Base-by-base conservation (phyloP, 495 filamentous ascomycete genomes). In the Daldinia caldariorum region DNA sequence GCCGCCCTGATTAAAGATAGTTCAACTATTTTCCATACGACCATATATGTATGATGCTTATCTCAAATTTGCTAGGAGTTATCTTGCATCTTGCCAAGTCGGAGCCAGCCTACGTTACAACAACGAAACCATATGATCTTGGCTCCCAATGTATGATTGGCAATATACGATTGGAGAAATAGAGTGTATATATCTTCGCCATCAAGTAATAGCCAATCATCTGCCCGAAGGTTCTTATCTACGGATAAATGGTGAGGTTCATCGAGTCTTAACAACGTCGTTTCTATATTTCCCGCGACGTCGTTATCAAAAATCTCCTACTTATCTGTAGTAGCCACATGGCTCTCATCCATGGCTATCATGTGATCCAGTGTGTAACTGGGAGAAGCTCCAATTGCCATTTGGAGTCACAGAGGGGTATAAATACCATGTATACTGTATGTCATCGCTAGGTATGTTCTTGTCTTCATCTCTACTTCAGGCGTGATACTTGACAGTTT, bases 21-120 rank as follows among this genome's bases (percentile, higher is more conserved):
- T n/a, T n/a, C n/a, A n/a, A n/a, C n/a, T n/a, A n/a, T n/a, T n/a
- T n/a, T n/a, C n/a, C n/a, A n/a, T n/a, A n/a, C n/a, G n/a, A n/a
- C n/a, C n/a, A n/a, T n/a, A n/a, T n/a, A n/a, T n/a, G n/a, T n/a
- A n/a, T 47, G 3, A 22, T 22, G 16, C 43, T 22, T 47, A 47
- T 47, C 18, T 6, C 9, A 22, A 47, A 10, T 3, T 10, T 22
- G 16, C 22, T 29, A 53, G 22, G 13, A 29, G 53, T 56, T 56
- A 56, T 56, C 53, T 56, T 0, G n/a, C 56, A 22, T 62, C 66
- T 51, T 58, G 58, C 58, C 66, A 68, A 63, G 53, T 31, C 66
- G 66, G 53, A 58, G 29, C 31, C 16, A 29, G 37, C 29, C 53
- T 56, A 57, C 6, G 43, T 53, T 68, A 14, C 53, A 50, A 16